Conservation (phyloP, 2,329 filamentous ascomycete genomes). For the Penicillium sp. region DNA sequence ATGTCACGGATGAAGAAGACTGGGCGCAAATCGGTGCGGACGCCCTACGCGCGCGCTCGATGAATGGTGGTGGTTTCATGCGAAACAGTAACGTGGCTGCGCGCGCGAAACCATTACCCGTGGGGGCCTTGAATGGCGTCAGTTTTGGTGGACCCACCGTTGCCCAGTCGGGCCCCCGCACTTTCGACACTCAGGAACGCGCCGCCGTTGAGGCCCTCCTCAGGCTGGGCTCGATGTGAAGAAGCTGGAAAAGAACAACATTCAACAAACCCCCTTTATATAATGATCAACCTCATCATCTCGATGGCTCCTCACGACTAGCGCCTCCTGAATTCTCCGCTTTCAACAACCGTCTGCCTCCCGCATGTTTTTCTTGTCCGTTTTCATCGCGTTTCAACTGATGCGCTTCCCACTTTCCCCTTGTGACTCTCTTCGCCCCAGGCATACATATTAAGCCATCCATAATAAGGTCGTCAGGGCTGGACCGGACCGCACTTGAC, state of each 20-base stretch:
- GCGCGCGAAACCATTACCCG: slow-evolving; percentile 17
- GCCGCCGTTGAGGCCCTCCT: slow-evolving; percentile 46
- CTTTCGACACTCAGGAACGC: slow-evolving; percentile 38
- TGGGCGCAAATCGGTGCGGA: slow-evolving; percentile 87
- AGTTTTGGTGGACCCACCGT: slow-evolving; percentile 28
- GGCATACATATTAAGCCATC: slow-evolving; percentile 8
- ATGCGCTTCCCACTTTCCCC: not conserved
- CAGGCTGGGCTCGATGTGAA: slow-evolving; percentile 43
- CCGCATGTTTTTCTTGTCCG: slow-evolving; percentile 5
- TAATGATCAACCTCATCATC: no score
- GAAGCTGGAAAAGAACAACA: slow-evolving; percentile 8
- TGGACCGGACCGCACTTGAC: slow-evolving; percentile 23
- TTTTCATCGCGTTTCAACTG: not conserved
- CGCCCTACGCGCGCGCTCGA: slow-evolving; percentile 64
- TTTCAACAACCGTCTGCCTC: no score
- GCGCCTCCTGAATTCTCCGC: no score
- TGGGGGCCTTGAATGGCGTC: slow-evolving; percentile 18
- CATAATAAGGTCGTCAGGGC: slow-evolving; percentile 21
- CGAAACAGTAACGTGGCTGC: slow-evolving; percentile 25
- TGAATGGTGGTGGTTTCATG: slow-evolving; percentile 42
- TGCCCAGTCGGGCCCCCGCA: slow-evolving; percentile 37
- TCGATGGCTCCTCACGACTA: no score
- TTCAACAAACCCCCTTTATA: slow-evolving; percentile 4
- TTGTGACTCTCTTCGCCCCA: slow-evolving; percentile 4
- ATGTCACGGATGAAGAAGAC: slow-evolving; percentile 92